Conservation (phyloP, 148 eudicot species). For the Vaccinium vitisidaea region DNA sequence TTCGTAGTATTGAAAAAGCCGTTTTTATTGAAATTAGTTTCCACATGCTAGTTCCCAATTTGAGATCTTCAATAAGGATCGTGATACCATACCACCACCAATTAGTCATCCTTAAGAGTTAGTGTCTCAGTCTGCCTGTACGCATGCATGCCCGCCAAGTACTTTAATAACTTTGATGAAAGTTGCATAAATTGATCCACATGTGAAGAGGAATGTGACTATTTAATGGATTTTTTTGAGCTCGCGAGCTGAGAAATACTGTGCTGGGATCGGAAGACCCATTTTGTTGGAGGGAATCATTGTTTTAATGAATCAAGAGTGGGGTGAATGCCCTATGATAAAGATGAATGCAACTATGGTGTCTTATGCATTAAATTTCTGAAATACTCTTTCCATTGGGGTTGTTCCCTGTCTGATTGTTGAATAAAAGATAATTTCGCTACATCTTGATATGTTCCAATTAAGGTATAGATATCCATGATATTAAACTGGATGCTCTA, state of each 20-base stretch:
- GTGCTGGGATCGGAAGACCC: neutral
- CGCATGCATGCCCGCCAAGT: neutral
- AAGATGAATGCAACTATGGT: neutral
- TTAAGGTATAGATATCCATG: neutral
- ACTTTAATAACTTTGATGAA: neutral
- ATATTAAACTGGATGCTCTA: slow-evolving; percentile 8
- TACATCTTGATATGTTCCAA: neutral
- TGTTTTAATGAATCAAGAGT: neutral
- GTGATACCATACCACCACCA: neutral
- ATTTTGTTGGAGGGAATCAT: neutral
- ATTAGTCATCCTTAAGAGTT: neutral
- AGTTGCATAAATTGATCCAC: slow-evolving; percentile 5
- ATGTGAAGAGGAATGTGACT: neutral
- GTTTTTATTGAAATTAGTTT: neutral
- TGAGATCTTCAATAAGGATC: neutral
- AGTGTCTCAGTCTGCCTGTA: neutral
- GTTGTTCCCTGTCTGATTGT: neutral
- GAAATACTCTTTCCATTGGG: neutral
- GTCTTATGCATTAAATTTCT: neutral
- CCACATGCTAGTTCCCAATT: neutral
- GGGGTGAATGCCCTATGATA: neutral
- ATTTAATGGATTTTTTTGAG: neutral
- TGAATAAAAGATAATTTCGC: neutral
- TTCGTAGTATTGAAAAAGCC: neutral
- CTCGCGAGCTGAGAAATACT: neutral